phyloP scores from a whole-genome alignment of 2,329 filamentous ascomycete genomes.

The Clathrospora elynae region DNA sequence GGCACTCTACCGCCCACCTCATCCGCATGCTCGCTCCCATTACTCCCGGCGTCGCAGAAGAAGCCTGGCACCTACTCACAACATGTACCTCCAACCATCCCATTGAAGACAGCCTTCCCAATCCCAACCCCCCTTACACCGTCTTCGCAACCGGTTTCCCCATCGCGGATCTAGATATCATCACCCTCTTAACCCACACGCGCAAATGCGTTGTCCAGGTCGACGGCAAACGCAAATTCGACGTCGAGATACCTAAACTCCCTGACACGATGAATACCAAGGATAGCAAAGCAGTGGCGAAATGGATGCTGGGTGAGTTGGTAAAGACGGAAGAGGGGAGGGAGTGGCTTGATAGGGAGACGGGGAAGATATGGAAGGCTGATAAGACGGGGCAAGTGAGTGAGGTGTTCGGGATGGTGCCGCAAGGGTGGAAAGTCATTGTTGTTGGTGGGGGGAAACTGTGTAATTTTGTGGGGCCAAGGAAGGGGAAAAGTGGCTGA shows the following conservation, averaged over 20 bases:
- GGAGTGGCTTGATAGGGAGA: slow-evolving; percentile 54
- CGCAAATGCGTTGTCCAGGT: slow-evolving; percentile 72
- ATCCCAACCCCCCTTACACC: slow-evolving; percentile 27
- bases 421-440: slow-evolving; percentile 59
- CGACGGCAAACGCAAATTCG: slow-evolving; percentile 77
- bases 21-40: slow-evolving; percentile 78
- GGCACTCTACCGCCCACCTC: slow-evolving; percentile 60
- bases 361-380: slow-evolving; percentile 42
- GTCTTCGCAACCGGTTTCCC: slow-evolving; percentile 65
- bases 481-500: slow-evolving; percentile 4
- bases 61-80: slow-evolving; percentile 72
- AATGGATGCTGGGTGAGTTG: slow-evolving; percentile 67
- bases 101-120: neutral
- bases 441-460: slow-evolving; percentile 69
- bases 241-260: slow-evolving; percentile 66
- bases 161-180: slow-evolving; percentile 53
- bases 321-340: slow-evolving; percentile 65
- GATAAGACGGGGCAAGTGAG: slow-evolving; percentile 13
- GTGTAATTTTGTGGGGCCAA: slow-evolving; percentile 70
- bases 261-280: slow-evolving; percentile 25
- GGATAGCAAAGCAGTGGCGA: slow-evolving; percentile 50
- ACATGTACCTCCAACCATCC: slow-evolving; percentile 13
- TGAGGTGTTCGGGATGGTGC: slow-evolving; percentile 13
- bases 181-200: slow-evolving; percentile 57
- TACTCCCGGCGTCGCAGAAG: slow-evolving; percentile 78